Evolutionary conservation across 805 yeast species (phyloP), one percentile per base, ranked within the genome.

Genomic region (Yarrowia osloensis): DNA sequence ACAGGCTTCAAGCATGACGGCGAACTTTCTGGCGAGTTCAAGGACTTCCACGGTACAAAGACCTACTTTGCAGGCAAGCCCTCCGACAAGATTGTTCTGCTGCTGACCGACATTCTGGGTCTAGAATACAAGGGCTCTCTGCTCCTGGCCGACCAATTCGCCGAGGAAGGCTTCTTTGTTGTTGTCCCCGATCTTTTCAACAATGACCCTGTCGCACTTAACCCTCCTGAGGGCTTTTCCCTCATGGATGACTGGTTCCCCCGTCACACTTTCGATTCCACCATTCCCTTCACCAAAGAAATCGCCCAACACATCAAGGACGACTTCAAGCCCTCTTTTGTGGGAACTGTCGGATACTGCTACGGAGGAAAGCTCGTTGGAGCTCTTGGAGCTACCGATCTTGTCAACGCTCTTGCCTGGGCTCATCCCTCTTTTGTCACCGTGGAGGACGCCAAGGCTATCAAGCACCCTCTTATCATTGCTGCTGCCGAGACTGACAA

Each of bases 401-500:
- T 66, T 44, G 82, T 84, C 39, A 57, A 70, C 11, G 89, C 82
- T 19, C 91, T 84, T 72, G 96, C 94, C 17, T 77, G 85, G 70
- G 95, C 95, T 9, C 98, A 93, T 77, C 97, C 98, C 6, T 88
- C 96, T 2, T 82, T 88, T 69, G 87, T 90, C 17, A 69, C 81
- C 13, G 81, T 82, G 37, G 92, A 86, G 42, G 96, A 89, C 73
- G 81, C 91, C 57, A 84, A 81, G 65, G 83, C 79, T 1, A 75
- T 93, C 71, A 84, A 81, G 70, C 78, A 77, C 69, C 96, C 96
- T 22, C 50, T 93, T 31, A 70, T 87, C 70, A 86, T 92, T 70
- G 81, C 90, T 22, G 90, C 90, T 67, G 96, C 97, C 59, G 91
- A 90, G 78, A 76, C 70, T 19, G 98, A 93, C 75, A 63, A 73